Percentiles rank a stretch among this genome's conserved stretches.
Evolutionary conservation across 2,329 filamentous ascomycete genomes (phyloP).

Genomic region (Scytalidium lignicola): DNA sequence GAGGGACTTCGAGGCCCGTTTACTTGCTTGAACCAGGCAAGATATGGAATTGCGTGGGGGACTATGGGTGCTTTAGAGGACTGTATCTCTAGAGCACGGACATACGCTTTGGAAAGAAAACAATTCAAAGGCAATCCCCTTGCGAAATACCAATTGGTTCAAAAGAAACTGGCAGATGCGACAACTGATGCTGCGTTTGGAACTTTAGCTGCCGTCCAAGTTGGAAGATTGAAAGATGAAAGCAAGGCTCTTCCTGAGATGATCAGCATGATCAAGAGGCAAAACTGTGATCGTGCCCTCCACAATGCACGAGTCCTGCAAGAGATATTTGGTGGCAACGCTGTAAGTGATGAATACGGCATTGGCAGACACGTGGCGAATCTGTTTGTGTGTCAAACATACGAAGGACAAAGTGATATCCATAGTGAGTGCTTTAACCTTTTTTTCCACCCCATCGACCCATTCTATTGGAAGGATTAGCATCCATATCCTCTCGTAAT

Average conservation of each 20-base stretch:
- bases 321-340: conserved; percentile 96
- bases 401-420: conserved; percentile 93
- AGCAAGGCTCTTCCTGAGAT: conserved; percentile 88
- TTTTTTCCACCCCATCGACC: neutral
- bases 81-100: conserved; percentile 72
- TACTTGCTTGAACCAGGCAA: conserved; percentile 86
- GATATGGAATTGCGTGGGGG: conserved; percentile 90
- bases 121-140: conserved; percentile 96
- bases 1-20: conserved; percentile 88
- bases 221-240: conserved; percentile 87
- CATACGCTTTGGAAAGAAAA: conserved; percentile 86
- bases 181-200: conserved; percentile 87
- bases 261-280: conserved; percentile 94
- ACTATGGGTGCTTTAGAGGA: conserved; percentile 94
- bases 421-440: conserved; percentile 57
- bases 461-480: neutral
- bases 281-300: conserved; percentile 92
- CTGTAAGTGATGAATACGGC: conserved; percentile 94
- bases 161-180: conserved; percentile 96
- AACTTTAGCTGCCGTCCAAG: conserved; percentile 83
- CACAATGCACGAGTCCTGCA: conserved; percentile 75
- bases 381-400: conserved; percentile 43
- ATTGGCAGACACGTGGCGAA: conserved; percentile 96
- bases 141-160: conserved; percentile 92
- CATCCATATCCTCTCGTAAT: neutral